phyloP scores from a whole-genome alignment of 2,329 filamentous ascomycete genomes.

The Sporothrix phasma region DNA sequence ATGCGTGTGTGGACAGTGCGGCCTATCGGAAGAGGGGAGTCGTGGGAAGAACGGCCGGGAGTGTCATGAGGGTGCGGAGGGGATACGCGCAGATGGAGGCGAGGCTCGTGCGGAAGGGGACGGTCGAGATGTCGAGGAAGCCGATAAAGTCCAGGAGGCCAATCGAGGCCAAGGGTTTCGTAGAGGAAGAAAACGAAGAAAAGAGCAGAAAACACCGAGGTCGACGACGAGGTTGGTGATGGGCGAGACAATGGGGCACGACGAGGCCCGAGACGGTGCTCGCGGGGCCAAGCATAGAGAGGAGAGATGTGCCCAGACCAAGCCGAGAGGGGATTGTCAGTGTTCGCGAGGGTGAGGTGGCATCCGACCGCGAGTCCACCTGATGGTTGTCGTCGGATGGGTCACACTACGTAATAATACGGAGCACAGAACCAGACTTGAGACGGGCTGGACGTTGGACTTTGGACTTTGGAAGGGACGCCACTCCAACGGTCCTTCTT shows the following conservation, averaged over 20 bases:
- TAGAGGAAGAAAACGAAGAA: background rate
- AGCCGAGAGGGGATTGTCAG: background rate
- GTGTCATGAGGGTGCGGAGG: background rate
- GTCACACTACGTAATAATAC: background rate
- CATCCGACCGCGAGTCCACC: background rate
- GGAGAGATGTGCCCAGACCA: background rate
- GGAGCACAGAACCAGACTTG: background rate
- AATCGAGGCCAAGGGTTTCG: background rate
- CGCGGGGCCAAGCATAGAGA: background rate
- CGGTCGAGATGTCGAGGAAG: background rate
- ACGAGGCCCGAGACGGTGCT: background rate
- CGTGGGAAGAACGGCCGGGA: background rate
- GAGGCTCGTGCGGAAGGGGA: background rate
- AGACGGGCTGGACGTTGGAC: no score
- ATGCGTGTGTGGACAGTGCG: background rate
- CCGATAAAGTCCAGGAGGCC: no score
- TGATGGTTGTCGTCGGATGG: background rate
- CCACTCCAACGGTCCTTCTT: background rate
- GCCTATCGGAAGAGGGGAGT: background rate
- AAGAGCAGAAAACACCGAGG: background rate
- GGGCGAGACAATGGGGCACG: background rate
- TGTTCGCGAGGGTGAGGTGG: background rate
- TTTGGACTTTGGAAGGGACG: no score
- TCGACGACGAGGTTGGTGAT: background rate
- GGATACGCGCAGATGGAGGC: background rate